Base-by-base conservation (phyloP, 2,329 filamentous ascomycete species). In the Hymenoscyphus scutula region DNA sequence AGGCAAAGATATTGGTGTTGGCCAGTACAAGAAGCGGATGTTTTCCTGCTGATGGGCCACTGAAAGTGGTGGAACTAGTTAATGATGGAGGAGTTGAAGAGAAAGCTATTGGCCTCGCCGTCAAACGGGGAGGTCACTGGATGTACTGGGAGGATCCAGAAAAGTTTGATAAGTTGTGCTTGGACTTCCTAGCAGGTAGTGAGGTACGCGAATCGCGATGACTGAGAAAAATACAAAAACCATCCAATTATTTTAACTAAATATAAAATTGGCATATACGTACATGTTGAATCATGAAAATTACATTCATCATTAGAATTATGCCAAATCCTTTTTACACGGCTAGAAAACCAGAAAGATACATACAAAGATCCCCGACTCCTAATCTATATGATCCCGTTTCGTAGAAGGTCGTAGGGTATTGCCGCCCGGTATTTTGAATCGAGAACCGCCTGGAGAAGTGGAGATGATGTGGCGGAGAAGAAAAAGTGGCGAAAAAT, bases 121-220 rank as follows among this genome's bases (percentile, higher is more conserved):
- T 71, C 13, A 61, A 67, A 48, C 74, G 72, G 68, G 73, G 73
- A 32, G 73, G 73, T 1, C 73, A 74, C 67, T 74, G 73, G 73
- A 70, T 71, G 58, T 74, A 74, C 59, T 74, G 71, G 70, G 73
- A 74, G 62, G 62, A 71, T 60, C 67, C 69, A 15, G 64, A 62
- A 61, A 67, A 53, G 55, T 74, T 74, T 61, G 63, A 70, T 56
- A 59, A 60, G 25, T 45, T 74, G 23, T 69, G 62, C 34, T 59
- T 70, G 51, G 59, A 55, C 0, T 73, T 73, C 54, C 58, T 74
- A 58, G 62, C 37, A 51, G 45, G 45, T 8, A 13, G 15, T 51
- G 11, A 54, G 15, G 13, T 30, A 32, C 17, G 27, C n/a, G n/a
- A n/a, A n/a, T n/a, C n/a, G n/a, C 45, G 45, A 23, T 25, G 19